A percentile compares a stretch with the other conserved stretches of the same genome.
Evolutionary conservation across 2,329 filamentous ascomycete species (phyloP).

Genomic region (Ophiosphaerella korrae): DNA sequence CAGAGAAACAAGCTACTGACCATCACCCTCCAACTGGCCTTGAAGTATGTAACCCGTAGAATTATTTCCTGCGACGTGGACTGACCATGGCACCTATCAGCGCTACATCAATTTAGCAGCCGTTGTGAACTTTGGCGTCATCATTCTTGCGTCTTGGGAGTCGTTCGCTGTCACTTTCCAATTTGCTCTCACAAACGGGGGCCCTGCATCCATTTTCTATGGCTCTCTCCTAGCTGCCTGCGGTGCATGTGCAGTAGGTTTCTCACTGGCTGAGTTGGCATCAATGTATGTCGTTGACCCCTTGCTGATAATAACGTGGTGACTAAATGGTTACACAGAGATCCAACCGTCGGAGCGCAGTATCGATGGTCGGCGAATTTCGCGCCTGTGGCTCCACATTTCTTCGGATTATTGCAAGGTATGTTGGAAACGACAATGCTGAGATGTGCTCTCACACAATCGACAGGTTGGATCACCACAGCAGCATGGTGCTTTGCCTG

Average conservation of each 20-base stretch:
- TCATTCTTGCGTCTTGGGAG: conserved; percentile 33
- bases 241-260: conserved; percentile 37
- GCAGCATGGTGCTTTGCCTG: conserved; percentile 46
- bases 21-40: conserved; percentile 7
- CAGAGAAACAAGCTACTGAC: conserved; percentile 1
- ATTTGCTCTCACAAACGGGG: conserved; percentile 35
- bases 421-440: background rate
- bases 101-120: conserved; percentile 34
- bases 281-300: conserved; percentile 29
- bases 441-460: conserved; percentile 29
- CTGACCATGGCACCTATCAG: conserved; percentile 5
- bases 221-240: conserved; percentile 32
- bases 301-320: background rate
- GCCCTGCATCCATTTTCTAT: conserved; percentile 36
- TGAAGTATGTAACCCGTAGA: conserved; percentile 10
- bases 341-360: conserved; percentile 41
- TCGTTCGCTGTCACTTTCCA: conserved; percentile 34
- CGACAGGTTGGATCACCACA: conserved; percentile 49
- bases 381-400: conserved; percentile 27
- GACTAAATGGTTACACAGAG: conserved; percentile 14
- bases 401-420: conserved; percentile 40
- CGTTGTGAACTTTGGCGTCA: conserved; percentile 30
- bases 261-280: conserved; percentile 39
- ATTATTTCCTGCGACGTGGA: background rate
- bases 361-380: conserved; percentile 41